A percentile compares a stretch with the other conserved stretches of the same genome.
Evolutionary conservation across 768 basidiomycete genomes (phyloP).

Genomic region (Scleroderma citrinum): DNA sequence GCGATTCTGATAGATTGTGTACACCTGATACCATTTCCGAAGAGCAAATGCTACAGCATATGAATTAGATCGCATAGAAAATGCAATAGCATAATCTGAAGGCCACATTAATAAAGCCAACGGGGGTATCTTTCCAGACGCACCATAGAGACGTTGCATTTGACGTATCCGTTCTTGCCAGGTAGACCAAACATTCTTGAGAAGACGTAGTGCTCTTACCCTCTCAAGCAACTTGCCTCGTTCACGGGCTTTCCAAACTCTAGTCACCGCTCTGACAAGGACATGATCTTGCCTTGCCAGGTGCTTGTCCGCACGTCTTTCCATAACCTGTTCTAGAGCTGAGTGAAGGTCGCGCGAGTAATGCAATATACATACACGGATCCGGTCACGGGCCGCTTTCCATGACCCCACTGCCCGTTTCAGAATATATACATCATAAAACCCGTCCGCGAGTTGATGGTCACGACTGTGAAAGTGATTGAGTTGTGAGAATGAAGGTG

Average conservation of each 20-base stretch:
- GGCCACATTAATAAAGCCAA: slow-evolving; percentile 6
- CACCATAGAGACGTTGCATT: slow-evolving; percentile 43
- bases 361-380: slow-evolving; percentile 37
- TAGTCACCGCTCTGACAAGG: slow-evolving; percentile 50
- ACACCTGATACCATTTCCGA: slow-evolving; percentile 40
- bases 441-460: slow-evolving; percentile 37
- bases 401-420: slow-evolving; percentile 47
- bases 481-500: slow-evolving; percentile 1
- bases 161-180: slow-evolving; percentile 46
- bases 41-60: slow-evolving; percentile 32
- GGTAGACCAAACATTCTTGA: slow-evolving; percentile 40
- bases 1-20: slow-evolving; percentile 42
- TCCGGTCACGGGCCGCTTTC: slow-evolving; percentile 45
- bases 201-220: slow-evolving; percentile 40
- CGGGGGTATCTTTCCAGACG: slow-evolving; percentile 2
- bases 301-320: slow-evolving; percentile 52
- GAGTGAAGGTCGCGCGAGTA: slow-evolving; percentile 2
- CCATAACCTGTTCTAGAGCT: slow-evolving; percentile 42
- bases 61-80: slow-evolving; percentile 41
- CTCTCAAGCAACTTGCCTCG: slow-evolving; percentile 53
- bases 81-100: slow-evolving; percentile 46
- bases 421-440: slow-evolving; percentile 37
- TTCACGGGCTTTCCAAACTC: slow-evolving; percentile 67
- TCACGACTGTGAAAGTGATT: slow-evolving; percentile 34
- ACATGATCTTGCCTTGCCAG: slow-evolving; percentile 51